phyloP scores from a whole-genome alignment of 306 rosid genomes.

The Cicer cuneatum region DNA sequence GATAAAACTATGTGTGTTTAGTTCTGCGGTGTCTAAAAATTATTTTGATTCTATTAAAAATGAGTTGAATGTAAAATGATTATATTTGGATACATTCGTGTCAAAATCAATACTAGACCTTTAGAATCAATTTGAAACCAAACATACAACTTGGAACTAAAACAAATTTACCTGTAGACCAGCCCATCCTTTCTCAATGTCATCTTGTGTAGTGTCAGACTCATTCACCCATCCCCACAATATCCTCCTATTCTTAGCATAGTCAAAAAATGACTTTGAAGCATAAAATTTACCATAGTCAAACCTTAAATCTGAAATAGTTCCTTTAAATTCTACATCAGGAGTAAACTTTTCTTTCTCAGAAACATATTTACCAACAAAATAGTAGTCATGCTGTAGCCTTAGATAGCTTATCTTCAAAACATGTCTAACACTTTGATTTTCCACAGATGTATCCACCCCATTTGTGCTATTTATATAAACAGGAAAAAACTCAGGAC shows the following conservation, averaged over 20 bases:
- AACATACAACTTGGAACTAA: neutral
- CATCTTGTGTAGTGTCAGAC: slow-evolving; percentile 53
- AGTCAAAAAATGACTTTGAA: slow-evolving; percentile 62
- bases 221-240: slow-evolving; percentile 60
- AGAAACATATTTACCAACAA: slow-evolving; percentile 54
- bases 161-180: slow-evolving; percentile 65
- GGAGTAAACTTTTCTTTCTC: slow-evolving; percentile 46
- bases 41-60: no score
- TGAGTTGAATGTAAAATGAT: no score
- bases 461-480: slow-evolving; percentile 48
- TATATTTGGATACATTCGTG: no score
- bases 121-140: neutral
- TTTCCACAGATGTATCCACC: slow-evolving; percentile 51
- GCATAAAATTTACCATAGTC: slow-evolving; percentile 71
- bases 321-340: slow-evolving; percentile 49
- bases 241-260: slow-evolving; percentile 57
- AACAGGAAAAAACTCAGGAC: slow-evolving; percentile 69
- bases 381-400: slow-evolving; percentile 47
- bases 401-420: slow-evolving; percentile 56
- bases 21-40: no score
- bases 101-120: no score
- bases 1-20: neutral
- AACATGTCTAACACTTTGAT: slow-evolving; percentile 50
- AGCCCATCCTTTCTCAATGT: slow-evolving; percentile 70
- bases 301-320: slow-evolving; percentile 45